Conservation (phyloP, 345 rosid species). For the Salix udensis region DNA sequence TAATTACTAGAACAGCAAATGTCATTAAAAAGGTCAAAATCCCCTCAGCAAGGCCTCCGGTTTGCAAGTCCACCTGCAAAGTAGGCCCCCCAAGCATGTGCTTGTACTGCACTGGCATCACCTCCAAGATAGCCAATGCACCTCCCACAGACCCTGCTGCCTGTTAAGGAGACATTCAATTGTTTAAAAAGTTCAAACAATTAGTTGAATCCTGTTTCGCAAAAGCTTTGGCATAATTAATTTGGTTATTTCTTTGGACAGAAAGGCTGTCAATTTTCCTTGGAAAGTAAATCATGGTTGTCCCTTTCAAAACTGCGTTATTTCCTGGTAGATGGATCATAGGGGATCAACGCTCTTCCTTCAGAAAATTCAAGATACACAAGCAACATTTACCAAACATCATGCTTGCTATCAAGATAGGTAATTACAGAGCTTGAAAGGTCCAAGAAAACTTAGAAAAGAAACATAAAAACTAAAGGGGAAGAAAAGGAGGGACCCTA, state of each 20-base stretch:
- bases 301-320: neutral
- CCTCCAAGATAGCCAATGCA: constrained; percentile 68
- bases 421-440: neutral
- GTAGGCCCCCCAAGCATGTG: constrained; percentile 71
- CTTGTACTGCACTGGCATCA: constrained; percentile 65
- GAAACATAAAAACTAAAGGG: neutral
- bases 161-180: constrained; percentile 35
- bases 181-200: neutral
- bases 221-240: neutral
- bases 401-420: neutral
- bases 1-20: constrained; percentile 59
- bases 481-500: neutral
- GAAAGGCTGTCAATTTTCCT: neutral
- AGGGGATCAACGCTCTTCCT: neutral
- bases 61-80: constrained; percentile 63
- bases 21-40: constrained; percentile 70
- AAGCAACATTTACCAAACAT: neutral
- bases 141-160: constrained; percentile 96
- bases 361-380: neutral
- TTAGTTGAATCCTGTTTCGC: neutral
- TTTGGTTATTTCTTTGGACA: neutral
- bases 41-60: constrained; percentile 88
- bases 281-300: neutral
- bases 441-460: neutral
- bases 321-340: neutral